phyloP scores from a whole-genome alignment of 495 filamentous ascomycete genomes.

The Jackrogersella multiformis region DNA sequence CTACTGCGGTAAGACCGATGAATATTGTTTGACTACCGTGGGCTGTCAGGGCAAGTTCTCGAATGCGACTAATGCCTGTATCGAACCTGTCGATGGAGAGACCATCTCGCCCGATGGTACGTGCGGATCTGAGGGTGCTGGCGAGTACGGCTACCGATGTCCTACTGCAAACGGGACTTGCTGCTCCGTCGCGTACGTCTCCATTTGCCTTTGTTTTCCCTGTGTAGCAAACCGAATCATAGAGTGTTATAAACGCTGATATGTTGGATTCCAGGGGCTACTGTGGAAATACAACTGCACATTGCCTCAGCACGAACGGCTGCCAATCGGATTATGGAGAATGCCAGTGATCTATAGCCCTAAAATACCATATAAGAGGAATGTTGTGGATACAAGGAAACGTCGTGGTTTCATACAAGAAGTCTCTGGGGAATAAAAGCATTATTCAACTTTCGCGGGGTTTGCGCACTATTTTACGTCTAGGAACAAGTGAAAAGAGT shows the following conservation, averaged over 20 bases:
- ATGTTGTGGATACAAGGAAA: too few relatives aligned
- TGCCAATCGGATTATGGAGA: slow-evolving; percentile 47
- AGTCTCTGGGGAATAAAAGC: too few relatives aligned
- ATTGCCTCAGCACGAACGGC: slow-evolving; percentile 43
- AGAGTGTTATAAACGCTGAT: slow-evolving; percentile 25
- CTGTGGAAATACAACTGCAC: slow-evolving; percentile 48
- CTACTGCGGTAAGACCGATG: slow-evolving; percentile 50
- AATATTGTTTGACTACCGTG: slow-evolving; percentile 47
- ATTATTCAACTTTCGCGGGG: too few relatives aligned
- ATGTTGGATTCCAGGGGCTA: slow-evolving; percentile 42
- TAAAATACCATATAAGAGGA: too few relatives aligned
- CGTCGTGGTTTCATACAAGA: too few relatives aligned
- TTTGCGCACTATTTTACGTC: too few relatives aligned
- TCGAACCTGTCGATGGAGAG: slow-evolving; percentile 41
- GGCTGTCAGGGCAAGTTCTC: slow-evolving; percentile 50
- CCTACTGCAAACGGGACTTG: slow-evolving; percentile 40
- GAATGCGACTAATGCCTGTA: slow-evolving; percentile 45
- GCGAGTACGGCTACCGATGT: slow-evolving; percentile 48
- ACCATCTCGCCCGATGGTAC: slow-evolving; percentile 49
- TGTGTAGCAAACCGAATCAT: too few relatives aligned
- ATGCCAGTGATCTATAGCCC: slow-evolving; percentile 25
- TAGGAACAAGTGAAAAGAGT: too few relatives aligned
- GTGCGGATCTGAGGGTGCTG: slow-evolving; percentile 44
- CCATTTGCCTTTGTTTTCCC: background rate
- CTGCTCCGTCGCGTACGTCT: slow-evolving; percentile 48